phyloP scores from a whole-genome alignment of 805 yeast genomes.

The Metschnikowia sp. region DNA sequence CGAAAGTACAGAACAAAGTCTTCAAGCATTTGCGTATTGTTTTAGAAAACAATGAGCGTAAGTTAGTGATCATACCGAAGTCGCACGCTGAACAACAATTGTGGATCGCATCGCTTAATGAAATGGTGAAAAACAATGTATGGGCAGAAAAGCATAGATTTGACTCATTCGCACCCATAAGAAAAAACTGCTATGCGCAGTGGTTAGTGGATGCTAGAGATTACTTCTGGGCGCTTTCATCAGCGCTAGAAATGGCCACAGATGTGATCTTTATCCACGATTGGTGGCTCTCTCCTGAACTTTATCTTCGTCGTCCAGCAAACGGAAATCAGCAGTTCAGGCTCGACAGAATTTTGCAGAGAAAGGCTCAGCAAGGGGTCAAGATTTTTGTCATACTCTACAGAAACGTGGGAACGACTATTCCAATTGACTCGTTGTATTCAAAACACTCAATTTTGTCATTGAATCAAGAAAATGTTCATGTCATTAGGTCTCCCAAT shows the following conservation, averaged over 20 bases:
- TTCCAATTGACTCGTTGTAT: conserved; percentile 90
- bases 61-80: conserved; percentile 65
- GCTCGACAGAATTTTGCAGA: conserved; percentile 78
- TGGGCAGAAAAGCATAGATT: conserved; percentile 81
- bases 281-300: conserved; percentile 98
- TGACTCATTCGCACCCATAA: conserved; percentile 87
- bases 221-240: conserved; percentile 92
- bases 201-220: conserved; percentile 98
- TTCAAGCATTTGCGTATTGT: conserved; percentile 51
- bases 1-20: conserved; percentile 40
- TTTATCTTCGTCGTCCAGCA: conserved; percentile 90
- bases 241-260: conserved; percentile 88
- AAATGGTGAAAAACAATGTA: conserved; percentile 61
- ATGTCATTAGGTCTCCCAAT: conserved; percentile 91
- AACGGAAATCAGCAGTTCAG: conserved; percentile 94
- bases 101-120: conserved; percentile 74
- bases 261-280: conserved; percentile 94
- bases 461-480: conserved; percentile 75
- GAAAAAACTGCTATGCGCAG: conserved; percentile 83
- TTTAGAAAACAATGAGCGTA: conserved; percentile 74
- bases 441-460: conserved; percentile 90
- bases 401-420: conserved; percentile 90
- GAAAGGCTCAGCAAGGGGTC: conserved; percentile 93
- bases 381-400: conserved; percentile 89
- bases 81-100: conserved; percentile 60